Base-by-base conservation (phyloP, 2,329 filamentous ascomycete genomes). In the Aspergillus intermedius region DNA sequence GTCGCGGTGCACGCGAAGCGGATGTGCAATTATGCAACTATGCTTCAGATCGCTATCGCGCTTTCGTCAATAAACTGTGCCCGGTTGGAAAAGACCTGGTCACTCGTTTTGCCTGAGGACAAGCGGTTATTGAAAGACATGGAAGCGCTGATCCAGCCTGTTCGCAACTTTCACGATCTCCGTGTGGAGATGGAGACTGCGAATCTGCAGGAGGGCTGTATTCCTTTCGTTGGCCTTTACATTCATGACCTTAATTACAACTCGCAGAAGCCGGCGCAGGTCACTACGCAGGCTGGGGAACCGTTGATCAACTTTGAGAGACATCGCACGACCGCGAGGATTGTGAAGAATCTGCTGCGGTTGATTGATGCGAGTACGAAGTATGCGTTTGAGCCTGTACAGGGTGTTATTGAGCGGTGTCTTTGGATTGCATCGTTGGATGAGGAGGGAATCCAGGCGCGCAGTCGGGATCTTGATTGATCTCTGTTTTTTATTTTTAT, bases 221-320 rank as follows among this genome's bases (percentile, higher is more conserved):
- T 85, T 56, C 82, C 82, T 3, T 84, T 85, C 62, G 79, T 85
- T 54, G 81, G 77, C 78, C 73, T 84, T 30, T 85, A 84, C 62
- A 81, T 82, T 4, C 81, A 83, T 54, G 82, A 85, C 59, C 71
- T 85, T 48, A 83, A 82, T 44, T 84, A 83, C 67, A 85, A 84
- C 60, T 77, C 81, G 0, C 81, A 84, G 63, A 84, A 84, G 58
- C 81, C 82, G 0, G 74, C 79, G 1, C 77, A 79, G 54, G 74
- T 84, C 40, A 69, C 73, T 10, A 71, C 68, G 12, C 67, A 57
- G 12, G 62, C 65, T 5, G 68, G 73, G 21, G 80, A 82, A 57
- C 70, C 77, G n/a, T 68, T 85, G 46, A 74, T 85, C 49, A 85
- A 85, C 59, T 85, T 84, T 53, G 82, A 85, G 64, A 74, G 82